Base-by-base conservation (phyloP, 768 basidiomycete species). In the Rhodotorula toruloides region DNA sequence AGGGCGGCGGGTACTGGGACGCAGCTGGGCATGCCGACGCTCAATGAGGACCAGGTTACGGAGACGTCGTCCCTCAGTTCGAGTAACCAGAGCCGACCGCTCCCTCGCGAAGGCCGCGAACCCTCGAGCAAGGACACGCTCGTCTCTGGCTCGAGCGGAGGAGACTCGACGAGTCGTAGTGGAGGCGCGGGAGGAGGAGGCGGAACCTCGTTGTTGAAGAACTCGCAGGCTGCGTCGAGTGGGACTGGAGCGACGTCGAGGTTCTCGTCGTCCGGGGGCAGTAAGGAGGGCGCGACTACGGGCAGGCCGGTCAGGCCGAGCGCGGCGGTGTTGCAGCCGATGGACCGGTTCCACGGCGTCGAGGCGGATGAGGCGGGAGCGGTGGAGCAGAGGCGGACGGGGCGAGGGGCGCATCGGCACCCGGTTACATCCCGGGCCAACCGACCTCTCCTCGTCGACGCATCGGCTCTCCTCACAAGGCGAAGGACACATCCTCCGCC, bases 241-340 rank as follows among this genome's bases (percentile, higher is more conserved):
- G 16, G 40, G 7, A 60, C 59, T 22, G 50, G 31, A 3, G 27
- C 22, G 37, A 60, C 59, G 16, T 60, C 59, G 31, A 37, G 29
- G 19, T 37, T 39, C 5, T 43, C 53, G 36, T 54, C 59, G 21
- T 10, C 16, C 14, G 36, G 37, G 2, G 32, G 37, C 37, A 16
- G 16, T 0, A 19, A 44, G 42, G 11, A 5, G 25, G 36, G 22
- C 4, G 29, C n/a, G 29, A 9, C 17, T 2, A 5, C 17, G 0
- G 27, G n/a, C n/a, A n/a, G 39, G 8, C 54, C 40, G 9, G n/a
- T 27, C 1, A 39, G 54, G 5, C 54, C 54, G 40, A 43, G 39
- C 3, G 54, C 54, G 29, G 39, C 54, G 2, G 54, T 55, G 5
- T 27, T 55, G 40, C 54, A 55, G 40, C 54, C 54, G 17, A 29